A percentile compares a stretch with the other conserved stretches of the same genome.
phyloP scores from a whole-genome alignment of 371 early-diverging fungal genomes.

The Actinomucor elegans region DNA sequence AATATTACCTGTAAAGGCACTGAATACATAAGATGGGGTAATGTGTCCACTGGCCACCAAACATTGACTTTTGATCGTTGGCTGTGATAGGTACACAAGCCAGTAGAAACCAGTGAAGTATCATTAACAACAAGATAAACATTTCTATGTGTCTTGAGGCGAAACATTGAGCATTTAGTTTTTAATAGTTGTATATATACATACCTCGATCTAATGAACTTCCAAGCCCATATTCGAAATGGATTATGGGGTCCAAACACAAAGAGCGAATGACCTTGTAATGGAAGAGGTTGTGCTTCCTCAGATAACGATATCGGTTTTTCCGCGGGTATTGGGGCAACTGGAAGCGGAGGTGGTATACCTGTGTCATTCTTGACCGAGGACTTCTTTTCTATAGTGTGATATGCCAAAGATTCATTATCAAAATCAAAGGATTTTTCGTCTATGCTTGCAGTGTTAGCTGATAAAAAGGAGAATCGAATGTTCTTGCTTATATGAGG shows the following conservation, averaged over 20 bases:
- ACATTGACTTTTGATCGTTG: conserved; percentile 42
- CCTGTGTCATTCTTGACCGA: too few relatives aligned
- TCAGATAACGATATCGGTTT: conserved; percentile 3
- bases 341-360: neutral
- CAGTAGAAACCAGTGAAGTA: conserved; percentile 57
- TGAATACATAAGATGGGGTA: conserved; percentile 50
- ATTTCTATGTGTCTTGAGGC: conserved; percentile 41
- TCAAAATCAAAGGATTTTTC: neutral
- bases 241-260: conserved; percentile 27
- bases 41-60: conserved; percentile 56
- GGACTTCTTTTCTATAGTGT: too few relatives aligned
- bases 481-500: conserved; percentile 1
- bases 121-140: conserved; percentile 43
- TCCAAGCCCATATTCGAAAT: conserved; percentile 34
- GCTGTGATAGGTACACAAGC: conserved; percentile 48
- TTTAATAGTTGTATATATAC: neutral
- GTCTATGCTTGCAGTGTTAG: conserved; percentile 1
- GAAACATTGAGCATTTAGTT: neutral
- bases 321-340: neutral
- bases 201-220: conserved; percentile 43
- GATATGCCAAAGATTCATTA: neutral
- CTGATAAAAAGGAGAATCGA: conserved; percentile 16
- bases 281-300: conserved; percentile 8
- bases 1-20: conserved; percentile 48
- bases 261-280: conserved; percentile 29